phyloP scores from a whole-genome alignment of 768 basidiomycete species.

The Podaxis carcinomalis region DNA sequence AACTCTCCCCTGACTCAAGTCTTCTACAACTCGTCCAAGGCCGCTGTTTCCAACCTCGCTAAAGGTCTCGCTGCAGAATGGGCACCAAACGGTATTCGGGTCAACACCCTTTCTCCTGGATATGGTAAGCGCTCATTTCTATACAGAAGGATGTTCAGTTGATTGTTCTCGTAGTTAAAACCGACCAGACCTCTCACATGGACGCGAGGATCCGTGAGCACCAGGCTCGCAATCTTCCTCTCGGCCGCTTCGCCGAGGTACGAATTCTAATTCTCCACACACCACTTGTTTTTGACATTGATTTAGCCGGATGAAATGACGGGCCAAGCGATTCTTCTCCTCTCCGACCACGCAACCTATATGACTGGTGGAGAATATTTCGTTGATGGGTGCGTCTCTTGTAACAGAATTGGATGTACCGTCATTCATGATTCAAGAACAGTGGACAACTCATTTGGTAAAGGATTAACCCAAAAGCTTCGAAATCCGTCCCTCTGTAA shows the following conservation, averaged over 20 bases:
- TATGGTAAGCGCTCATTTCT: slow-evolving; percentile 33
- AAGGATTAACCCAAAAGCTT: background rate
- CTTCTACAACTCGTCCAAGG: slow-evolving; percentile 67
- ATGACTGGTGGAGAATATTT: slow-evolving; percentile 58
- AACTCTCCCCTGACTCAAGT: slow-evolving; percentile 52
- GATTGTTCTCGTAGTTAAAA: slow-evolving; percentile 36
- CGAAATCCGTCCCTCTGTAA: background rate
- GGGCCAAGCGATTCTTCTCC: slow-evolving; percentile 48
- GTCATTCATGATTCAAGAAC: background rate
- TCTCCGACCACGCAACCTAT: slow-evolving; percentile 48
- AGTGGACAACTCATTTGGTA: slow-evolving; percentile 25
- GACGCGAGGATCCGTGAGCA: slow-evolving; percentile 42
- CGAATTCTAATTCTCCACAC: background rate
- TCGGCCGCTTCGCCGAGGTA: slow-evolving; percentile 56
- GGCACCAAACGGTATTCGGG: slow-evolving; percentile 47
- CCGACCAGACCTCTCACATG: slow-evolving; percentile 56
- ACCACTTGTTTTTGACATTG: background rate
- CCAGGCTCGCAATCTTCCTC: slow-evolving; percentile 46
- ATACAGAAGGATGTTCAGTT: background rate
- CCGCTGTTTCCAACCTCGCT: slow-evolving; percentile 52
- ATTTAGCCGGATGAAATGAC: slow-evolving; percentile 52
- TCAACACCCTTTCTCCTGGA: slow-evolving; percentile 61
- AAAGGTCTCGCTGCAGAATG: slow-evolving; percentile 64
- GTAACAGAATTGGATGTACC: background rate
- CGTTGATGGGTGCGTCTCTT: slow-evolving; percentile 45